Conservation (phyloP, 139 green algal genomes). For the Deuterostichococcus epilithicus region DNA sequence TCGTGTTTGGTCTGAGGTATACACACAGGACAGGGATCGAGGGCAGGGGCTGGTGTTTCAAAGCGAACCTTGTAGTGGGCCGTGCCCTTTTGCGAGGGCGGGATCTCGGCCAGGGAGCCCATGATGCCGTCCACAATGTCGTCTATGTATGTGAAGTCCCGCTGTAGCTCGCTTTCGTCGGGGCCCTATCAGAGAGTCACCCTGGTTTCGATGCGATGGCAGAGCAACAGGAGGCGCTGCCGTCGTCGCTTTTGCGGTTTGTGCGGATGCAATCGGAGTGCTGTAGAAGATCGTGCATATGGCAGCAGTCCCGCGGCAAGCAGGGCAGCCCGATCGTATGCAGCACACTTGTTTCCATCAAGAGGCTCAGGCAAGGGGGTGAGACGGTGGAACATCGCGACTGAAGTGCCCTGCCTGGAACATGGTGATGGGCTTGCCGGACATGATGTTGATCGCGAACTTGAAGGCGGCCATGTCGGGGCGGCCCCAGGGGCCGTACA, state of each 20-base stretch:
- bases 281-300: no score
- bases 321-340: no score
- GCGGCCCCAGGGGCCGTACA: conserved; percentile 74
- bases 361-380: not conserved
- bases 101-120: conserved; percentile 44
- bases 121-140: conserved; percentile 70
- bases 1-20: no score
- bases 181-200: conserved; percentile 5
- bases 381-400: not conserved
- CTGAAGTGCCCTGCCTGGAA: conserved; percentile 34
- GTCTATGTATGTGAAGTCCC: conserved; percentile 83
- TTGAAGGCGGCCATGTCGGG: conserved; percentile 81
- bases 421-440: conserved; percentile 59
- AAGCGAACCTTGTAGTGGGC: not conserved
- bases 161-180: conserved; percentile 32
- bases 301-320: no score
- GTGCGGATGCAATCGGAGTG: no score
- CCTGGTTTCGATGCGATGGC: not conserved
- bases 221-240: not conserved
- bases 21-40: no score
- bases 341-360: no score
- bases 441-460: conserved; percentile 62
- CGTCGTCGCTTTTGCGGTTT: no score
- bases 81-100: conserved; percentile 25
- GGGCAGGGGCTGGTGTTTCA: not conserved